A percentile compares a stretch with the other conserved stretches of the same genome.
Evolutionary conservation across 2,329 filamentous ascomycete species (phyloP).

Genomic region (Aspergillus eucalypticola): DNA sequence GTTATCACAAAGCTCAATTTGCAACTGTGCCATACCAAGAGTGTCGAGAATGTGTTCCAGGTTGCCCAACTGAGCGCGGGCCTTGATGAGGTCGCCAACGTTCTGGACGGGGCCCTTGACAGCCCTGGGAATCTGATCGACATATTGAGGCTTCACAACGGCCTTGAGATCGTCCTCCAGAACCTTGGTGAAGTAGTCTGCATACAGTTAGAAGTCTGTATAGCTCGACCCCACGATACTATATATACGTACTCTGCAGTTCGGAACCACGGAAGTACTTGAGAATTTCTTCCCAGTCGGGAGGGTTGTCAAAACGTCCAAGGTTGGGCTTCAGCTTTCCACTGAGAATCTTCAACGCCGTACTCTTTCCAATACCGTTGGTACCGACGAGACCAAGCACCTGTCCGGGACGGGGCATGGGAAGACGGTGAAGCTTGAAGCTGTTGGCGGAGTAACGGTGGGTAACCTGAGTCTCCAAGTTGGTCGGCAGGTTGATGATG

Average conservation of each 20-base stretch:
- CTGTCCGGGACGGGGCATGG: constrained; percentile 92
- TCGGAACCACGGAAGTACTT: constrained; percentile 98
- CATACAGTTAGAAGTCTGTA: constrained; percentile 19
- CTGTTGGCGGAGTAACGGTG: constrained; percentile 99
- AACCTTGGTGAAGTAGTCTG: constrained; percentile 98
- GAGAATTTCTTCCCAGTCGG: constrained; percentile 98
- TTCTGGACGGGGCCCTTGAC: constrained; percentile 79
- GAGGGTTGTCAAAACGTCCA: constrained; percentile 91
- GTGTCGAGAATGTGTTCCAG: constrained; percentile 77
- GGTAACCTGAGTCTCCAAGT: constrained; percentile 96
- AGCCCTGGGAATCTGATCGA: constrained; percentile 94
- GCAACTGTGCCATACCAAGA: constrained; percentile 53
- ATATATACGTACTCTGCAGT: constrained; percentile 72
- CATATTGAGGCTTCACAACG: constrained; percentile 98
- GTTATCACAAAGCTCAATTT: neutral
- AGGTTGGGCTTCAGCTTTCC: constrained; percentile 98
- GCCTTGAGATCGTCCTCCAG: constrained; percentile 96
- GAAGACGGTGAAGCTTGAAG: constrained; percentile 97
- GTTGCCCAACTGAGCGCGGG: constrained; percentile 75
- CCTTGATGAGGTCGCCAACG: constrained; percentile 76
- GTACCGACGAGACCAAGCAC: constrained; percentile 96
- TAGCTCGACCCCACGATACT: neutral
- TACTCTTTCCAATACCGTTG: constrained; percentile 99
- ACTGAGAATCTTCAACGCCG: constrained; percentile 97
- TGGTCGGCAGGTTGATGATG: constrained; percentile 99